These are phyloP conservation scores for Talaromyces sp. DNA, from an alignment of 2,329 filamentous ascomycete genomes.

Conservation along the genomic window DNA sequence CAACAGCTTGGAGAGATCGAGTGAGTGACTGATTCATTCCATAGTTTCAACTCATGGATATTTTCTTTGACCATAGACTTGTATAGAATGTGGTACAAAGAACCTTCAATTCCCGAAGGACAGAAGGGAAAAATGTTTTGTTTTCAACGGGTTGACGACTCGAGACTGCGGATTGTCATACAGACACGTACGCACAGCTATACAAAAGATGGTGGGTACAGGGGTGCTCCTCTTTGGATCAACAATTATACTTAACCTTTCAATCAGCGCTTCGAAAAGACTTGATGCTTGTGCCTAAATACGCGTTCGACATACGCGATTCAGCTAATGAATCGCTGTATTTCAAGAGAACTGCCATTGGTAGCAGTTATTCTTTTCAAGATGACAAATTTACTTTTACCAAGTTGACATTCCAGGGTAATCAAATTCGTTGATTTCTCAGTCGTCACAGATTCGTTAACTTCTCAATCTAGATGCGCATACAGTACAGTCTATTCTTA, in stretches of 20 bases:
- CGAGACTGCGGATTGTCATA: not conserved
- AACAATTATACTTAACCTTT: no score
- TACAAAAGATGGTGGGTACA: not conserved
- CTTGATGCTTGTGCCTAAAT: not conserved
- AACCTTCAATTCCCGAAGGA: not conserved
- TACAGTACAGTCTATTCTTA: not conserved
- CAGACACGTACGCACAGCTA: not conserved
- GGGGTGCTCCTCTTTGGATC: not conserved
- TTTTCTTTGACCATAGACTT: not conserved
- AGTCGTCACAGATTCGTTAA: not conserved
- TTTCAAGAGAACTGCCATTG: not conserved
- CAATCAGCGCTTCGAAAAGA: not conserved
- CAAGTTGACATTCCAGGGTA: not conserved
- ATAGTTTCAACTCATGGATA: no score
- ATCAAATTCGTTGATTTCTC: not conserved
- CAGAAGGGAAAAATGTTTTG: not conserved
- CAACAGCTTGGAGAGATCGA: not conserved
- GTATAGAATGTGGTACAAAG: not conserved
- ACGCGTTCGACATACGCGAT: not conserved
- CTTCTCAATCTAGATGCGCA: not conserved
- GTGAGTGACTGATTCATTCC: not conserved
- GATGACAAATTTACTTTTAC: not conserved
- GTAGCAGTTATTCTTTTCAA: not conserved
- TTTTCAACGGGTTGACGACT: not conserved
- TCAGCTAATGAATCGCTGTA: not conserved